These are phyloP conservation scores for Xylaria flabelliformis DNA, from an alignment of 495 filamentous ascomycete genomes.

Conservation along the genomic window DNA sequence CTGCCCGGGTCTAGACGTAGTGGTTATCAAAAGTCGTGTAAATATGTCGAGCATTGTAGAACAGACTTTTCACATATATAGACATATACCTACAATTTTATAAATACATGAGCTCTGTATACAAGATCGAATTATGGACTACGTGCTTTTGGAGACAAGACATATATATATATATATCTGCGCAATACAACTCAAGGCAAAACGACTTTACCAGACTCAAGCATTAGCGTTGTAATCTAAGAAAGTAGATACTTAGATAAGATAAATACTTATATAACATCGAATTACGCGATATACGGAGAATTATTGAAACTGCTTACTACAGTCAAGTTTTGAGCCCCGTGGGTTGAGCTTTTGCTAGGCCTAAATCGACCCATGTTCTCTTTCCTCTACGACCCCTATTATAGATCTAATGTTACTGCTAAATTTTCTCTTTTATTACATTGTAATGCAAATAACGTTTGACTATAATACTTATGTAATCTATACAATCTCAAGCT, in stretches of 20 bases:
- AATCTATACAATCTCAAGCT: no score
- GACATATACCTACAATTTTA: not conserved
- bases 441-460: no score
- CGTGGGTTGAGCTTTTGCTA: no score
- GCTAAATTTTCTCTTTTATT: no score
- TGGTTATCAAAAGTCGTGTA: not conserved
- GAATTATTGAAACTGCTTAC: not conserved
- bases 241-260: not conserved
- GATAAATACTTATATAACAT: not conserved
- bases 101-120: no score
- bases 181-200: not conserved
- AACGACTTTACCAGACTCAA: not conserved
- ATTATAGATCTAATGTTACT: no score
- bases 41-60: not conserved
- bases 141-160: not conserved
- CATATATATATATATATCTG: not conserved
- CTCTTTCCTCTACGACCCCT: no score
- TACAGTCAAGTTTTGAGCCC: no score
- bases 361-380: no score
- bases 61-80: not conserved
- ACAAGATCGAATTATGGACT: not conserved
- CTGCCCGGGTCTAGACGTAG: conserved; percentile 39
- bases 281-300: not conserved
- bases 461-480: no score
- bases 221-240: not conserved